A percentile compares a stretch with the other conserved stretches of the same genome.
Conservation (phyloP, 805 yeast genomes). For the Schizosaccharomyces lindneri region DNA sequence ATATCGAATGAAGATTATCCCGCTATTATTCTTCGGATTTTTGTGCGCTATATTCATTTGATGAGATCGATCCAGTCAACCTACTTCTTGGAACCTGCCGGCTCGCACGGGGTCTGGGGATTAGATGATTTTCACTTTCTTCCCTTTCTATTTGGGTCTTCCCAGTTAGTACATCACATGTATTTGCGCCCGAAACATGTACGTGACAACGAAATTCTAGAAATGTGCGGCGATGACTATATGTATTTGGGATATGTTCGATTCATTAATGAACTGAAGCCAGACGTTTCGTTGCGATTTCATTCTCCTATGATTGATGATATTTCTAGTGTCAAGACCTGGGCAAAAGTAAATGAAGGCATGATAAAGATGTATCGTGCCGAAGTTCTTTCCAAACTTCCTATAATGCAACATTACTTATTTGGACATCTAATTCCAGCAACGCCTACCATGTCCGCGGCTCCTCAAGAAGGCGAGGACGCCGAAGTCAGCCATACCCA, state of each 20-base stretch:
- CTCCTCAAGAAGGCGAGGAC: constrained; percentile 1
- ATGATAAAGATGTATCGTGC: constrained; percentile 88
- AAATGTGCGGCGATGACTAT: constrained; percentile 46
- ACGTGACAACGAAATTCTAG: constrained; percentile 66
- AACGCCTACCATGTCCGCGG: constrained; percentile 10
- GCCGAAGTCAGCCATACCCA: constrained; percentile 12
- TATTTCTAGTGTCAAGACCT: constrained; percentile 67
- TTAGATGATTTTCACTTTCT: constrained; percentile 87
- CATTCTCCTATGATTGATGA: constrained; percentile 95
- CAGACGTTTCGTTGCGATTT: constrained; percentile 59
- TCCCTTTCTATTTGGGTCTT: constrained; percentile 68
- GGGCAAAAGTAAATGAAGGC: constrained; percentile 83
- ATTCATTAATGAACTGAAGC: constrained; percentile 56
- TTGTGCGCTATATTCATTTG: constrained; percentile 36
- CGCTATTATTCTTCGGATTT: constrained; percentile 37
- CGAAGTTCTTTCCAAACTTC: constrained; percentile 73
- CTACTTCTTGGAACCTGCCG: constrained; percentile 88
- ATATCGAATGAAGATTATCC: constrained; percentile 7
- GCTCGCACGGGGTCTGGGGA: constrained; percentile 97
- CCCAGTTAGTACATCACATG: constrained; percentile 41
- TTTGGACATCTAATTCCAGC: constrained; percentile 27
- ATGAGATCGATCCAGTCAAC: constrained; percentile 56
- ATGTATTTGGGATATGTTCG: constrained; percentile 72
- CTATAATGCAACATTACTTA: constrained; percentile 81
- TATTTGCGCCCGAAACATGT: constrained; percentile 59